These are phyloP conservation scores for Calocybe gambosa DNA, from an alignment of 1,284 basidiomycete species.

Conservation along the genomic window DNA sequence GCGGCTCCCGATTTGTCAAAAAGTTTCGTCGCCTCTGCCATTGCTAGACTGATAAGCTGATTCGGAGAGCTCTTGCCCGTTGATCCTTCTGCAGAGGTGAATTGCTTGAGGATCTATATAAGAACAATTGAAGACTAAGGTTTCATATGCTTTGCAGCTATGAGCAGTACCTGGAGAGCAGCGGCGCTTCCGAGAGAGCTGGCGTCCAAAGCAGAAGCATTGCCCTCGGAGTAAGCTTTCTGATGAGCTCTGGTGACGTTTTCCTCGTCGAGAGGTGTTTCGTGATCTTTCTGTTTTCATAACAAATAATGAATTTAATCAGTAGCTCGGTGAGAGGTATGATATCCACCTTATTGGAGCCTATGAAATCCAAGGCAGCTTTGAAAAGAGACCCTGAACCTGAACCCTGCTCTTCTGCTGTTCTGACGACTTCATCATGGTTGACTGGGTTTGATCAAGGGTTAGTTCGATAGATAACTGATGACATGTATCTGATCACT, in stretches of 20 bases:
- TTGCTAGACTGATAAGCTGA: constrained; percentile 75
- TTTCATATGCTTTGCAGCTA: background rate
- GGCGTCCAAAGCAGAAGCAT: constrained; percentile 47
- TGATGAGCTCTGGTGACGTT: constrained; percentile 55
- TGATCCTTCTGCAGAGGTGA: constrained; percentile 40
- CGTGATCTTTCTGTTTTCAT: constrained; percentile 43
- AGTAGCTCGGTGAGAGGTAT: background rate
- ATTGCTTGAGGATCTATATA: constrained; percentile 52
- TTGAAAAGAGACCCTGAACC: constrained; percentile 48
- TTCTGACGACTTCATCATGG: constrained; percentile 48
- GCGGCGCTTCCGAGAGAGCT: constrained; percentile 68
- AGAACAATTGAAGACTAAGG: background rate
- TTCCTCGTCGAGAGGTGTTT: constrained; percentile 61
- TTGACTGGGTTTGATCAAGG: constrained; percentile 48
- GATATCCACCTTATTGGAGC: constrained; percentile 40
- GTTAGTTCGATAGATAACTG: constrained; percentile 19
- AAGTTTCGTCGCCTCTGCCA: constrained; percentile 72
- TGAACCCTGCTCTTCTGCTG: constrained; percentile 44
- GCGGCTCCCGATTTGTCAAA: constrained; percentile 62
- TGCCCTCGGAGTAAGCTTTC: constrained; percentile 50
- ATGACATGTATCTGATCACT: constrained; percentile 10
- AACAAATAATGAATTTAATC: background rate
- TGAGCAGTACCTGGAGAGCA: constrained; percentile 53
- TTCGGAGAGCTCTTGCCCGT: constrained; percentile 38
- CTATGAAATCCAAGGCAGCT: constrained; percentile 45